Evolutionary conservation across 2,329 filamentous ascomycete species (phyloP), one percentile per base, ranked within the genome.

Genomic region (Arthrobotrys sphaeroides): DNA sequence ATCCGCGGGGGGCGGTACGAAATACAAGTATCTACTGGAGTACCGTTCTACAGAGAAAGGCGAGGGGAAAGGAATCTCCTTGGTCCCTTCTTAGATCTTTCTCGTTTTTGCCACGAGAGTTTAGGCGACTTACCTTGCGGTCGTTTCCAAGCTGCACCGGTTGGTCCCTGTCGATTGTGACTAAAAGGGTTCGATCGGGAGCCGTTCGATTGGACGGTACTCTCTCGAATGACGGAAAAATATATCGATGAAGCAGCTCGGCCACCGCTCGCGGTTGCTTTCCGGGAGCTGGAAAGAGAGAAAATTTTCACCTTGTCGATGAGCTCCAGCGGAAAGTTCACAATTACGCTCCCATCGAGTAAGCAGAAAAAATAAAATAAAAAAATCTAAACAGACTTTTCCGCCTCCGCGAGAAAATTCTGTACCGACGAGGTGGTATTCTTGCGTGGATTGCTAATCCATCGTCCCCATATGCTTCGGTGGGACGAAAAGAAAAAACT

Each of bases 121-220:
- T 74, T 74, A 74, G 53, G 70, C 70, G 69, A 73, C 61, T 67
- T 66, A 49, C 33, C 67, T 43, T 47, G 42, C 60, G 43, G 61
- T 67, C 61, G 61, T 67, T 65, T 73, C 69, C 69, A 73, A 66
- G 53, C 26, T 43, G 7, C 18, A 55, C 42, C 55, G 69, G 45
- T 68, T 64, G 70, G 70, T 62, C 70, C 70, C 62, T 74, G 62
- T 74, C 70, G 55, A 74, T 68, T 73, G 43, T 59, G 53, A 74
- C 70, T 59, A 55, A 74, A 68, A 55, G 61, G 62, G 70, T 55
- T 31, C 64, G 10, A 74, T 31, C 62, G 16, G 45, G 57, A 33
- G 20, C n/a, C 10, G 43, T 62, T 68, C 62, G 36, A 74, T 74
- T 74, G 70, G 70, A 45, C 53, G 16, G 45, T 18, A 42, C 22